Evolutionary conservation across 441 rosid species (phyloP).

Genomic region (Adansonia madagascariensis): DNA sequence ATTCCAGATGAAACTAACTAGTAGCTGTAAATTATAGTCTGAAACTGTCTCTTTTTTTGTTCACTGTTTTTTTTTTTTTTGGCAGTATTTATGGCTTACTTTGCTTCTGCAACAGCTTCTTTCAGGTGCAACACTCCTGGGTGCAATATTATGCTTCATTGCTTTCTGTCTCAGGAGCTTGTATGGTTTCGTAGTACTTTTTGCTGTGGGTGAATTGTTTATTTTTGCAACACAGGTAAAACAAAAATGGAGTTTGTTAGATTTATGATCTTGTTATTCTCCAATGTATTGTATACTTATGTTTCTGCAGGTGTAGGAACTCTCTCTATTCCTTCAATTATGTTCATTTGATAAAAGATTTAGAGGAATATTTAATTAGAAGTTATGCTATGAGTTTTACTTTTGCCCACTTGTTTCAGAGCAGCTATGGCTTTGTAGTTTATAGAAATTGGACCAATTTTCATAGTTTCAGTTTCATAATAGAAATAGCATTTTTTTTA

Average conservation of each 20-base stretch:
- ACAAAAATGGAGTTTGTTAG: background rate
- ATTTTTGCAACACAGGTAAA: constrained; percentile 77
- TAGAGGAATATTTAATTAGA: background rate
- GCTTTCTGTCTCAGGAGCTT: constrained; percentile 64
- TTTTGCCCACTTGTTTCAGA: background rate
- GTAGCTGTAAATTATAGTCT: background rate
- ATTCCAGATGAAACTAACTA: constrained; percentile 1
- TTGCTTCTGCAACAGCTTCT: constrained; percentile 52
- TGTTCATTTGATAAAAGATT: background rate
- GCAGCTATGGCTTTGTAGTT: background rate
- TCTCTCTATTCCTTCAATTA: background rate
- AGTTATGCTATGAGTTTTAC: constrained; percentile 13
- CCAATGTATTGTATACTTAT: background rate
- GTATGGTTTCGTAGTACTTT: constrained; percentile 63
- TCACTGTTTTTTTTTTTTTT: background rate
- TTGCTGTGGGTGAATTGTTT: constrained; percentile 66
- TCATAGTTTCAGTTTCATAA: background rate
- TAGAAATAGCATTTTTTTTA: background rate
- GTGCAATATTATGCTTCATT: constrained; percentile 59
- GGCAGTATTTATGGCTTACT: background rate
- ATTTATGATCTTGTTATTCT: constrained; percentile 18
- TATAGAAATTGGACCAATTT: background rate
- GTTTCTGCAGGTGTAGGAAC: background rate
- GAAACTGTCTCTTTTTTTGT: background rate
- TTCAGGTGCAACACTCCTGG: constrained; percentile 60